These are phyloP conservation scores for Botryotinia globosa DNA, from an alignment of 2,329 filamentous ascomycete species.

Conservation along the genomic window DNA sequence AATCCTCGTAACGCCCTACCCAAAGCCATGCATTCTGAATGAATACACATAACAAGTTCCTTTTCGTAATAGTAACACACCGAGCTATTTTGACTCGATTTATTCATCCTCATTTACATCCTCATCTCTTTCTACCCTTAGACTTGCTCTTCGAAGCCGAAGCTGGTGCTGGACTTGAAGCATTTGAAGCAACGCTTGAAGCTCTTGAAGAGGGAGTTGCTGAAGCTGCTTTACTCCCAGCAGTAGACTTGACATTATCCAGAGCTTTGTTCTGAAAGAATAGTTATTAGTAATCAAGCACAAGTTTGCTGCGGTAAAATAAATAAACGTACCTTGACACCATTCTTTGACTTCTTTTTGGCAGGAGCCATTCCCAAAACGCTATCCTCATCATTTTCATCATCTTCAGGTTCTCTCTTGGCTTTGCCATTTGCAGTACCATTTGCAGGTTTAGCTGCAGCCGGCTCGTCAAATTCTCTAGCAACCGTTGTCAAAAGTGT, in stretches of 20 bases:
- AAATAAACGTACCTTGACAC: conserved; percentile 58
- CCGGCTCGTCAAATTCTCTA: conserved; percentile 79
- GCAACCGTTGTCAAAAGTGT: conserved; percentile 93
- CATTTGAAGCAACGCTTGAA: conserved; percentile 79
- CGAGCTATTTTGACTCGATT: background rate
- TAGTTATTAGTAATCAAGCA: conserved; percentile 25
- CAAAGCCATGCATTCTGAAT: conserved; percentile 10
- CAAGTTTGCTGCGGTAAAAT: background rate
- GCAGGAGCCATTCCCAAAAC: conserved; percentile 77
- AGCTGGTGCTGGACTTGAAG: conserved; percentile 49
- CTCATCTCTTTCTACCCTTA: conserved; percentile 53
- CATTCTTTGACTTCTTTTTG: conserved; percentile 92
- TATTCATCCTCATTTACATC: conserved; percentile 39
- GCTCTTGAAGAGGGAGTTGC: conserved; percentile 72
- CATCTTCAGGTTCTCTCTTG: conserved; percentile 75
- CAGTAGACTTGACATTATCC: conserved; percentile 75
- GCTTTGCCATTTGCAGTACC: conserved; percentile 60
- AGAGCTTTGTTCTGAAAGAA: conserved; percentile 79
- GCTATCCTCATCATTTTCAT: conserved; percentile 80
- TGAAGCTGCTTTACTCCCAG: conserved; percentile 71
- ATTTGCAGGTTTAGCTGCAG: conserved; percentile 50
- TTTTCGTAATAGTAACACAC: conserved; percentile 16
- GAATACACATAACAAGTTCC: conserved; percentile 4
- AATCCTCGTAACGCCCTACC: conserved; percentile 10
- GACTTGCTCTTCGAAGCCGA: conserved; percentile 42